phyloP scores from a whole-genome alignment of 1,284 basidiomycete genomes.

The Puccinia novopanici region DNA sequence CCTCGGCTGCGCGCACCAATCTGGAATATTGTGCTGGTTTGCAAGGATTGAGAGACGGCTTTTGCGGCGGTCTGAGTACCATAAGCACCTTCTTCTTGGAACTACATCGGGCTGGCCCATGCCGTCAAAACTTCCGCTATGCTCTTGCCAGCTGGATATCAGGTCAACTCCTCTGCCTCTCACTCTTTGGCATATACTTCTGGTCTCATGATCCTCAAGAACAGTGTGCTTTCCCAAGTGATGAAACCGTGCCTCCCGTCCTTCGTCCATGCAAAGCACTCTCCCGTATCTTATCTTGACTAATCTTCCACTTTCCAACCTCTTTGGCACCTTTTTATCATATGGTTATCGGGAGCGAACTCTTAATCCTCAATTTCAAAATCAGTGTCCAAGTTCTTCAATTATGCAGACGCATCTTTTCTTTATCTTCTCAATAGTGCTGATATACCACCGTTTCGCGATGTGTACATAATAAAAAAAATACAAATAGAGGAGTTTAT shows the following conservation, averaged over 20 bases:
- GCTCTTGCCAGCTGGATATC: conserved; percentile 69
- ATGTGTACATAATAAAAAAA: too few species aligned
- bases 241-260: neutral
- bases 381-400: too few species aligned
- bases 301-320: neutral
- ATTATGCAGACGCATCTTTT: too few species aligned
- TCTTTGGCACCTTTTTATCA: too few species aligned
- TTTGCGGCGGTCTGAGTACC: conserved; percentile 92
- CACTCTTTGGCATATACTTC: conserved; percentile 27
- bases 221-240: conserved; percentile 31
- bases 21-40: conserved; percentile 70
- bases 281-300: neutral
- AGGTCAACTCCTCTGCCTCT: conserved; percentile 67
- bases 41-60: conserved; percentile 82
- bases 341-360: too few species aligned
- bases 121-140: conserved; percentile 69
- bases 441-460: too few species aligned
- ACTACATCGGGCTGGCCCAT: conserved; percentile 65
- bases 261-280: neutral
- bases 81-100: conserved; percentile 91
- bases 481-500: too few species aligned
- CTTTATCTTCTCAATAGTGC: too few species aligned
- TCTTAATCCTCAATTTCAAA: too few species aligned
- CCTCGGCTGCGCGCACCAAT: conserved; percentile 60
- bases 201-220: conserved; percentile 35